phyloP scores from a whole-genome alignment of 805 yeast genomes.

The Barnettozyma wickerhamii region DNA sequence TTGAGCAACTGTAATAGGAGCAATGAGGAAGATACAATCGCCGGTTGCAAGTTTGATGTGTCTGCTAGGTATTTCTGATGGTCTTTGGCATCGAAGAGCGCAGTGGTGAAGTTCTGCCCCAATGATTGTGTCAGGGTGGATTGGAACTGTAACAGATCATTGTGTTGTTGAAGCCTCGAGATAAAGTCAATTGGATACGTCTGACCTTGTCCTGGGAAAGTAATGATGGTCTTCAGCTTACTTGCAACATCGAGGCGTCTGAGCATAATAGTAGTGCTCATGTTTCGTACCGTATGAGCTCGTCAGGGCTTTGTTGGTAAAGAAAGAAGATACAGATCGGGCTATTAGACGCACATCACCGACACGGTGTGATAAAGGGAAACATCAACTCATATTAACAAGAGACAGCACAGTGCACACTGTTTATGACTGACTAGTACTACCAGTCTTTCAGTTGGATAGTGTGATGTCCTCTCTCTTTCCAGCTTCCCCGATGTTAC shows the following conservation, averaged over 20 bases:
- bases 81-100: neutral
- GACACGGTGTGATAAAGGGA: too few relatives aligned
- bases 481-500: too few relatives aligned
- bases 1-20: constrained; percentile 20
- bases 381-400: too few relatives aligned
- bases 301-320: too few relatives aligned
- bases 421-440: too few relatives aligned
- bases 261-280: too few relatives aligned
- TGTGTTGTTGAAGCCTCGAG: neutral
- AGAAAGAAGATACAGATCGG: too few relatives aligned
- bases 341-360: too few relatives aligned
- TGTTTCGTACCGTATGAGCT: too few relatives aligned
- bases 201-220: constrained; percentile 26
- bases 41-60: constrained; percentile 31
- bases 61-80: neutral
- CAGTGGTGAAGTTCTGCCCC: neutral
- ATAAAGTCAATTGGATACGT: constrained; percentile 1
- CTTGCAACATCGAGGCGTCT: constrained; percentile 1
- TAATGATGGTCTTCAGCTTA: constrained; percentile 9
- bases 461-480: too few relatives aligned
- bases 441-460: too few relatives aligned
- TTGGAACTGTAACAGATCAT: constrained; percentile 6
- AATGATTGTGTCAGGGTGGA: neutral
- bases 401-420: too few relatives aligned
- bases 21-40: constrained; percentile 20